Conservation (phyloP, 1,284 basidiomycete species). For the Cystobasidium sp. region DNA sequence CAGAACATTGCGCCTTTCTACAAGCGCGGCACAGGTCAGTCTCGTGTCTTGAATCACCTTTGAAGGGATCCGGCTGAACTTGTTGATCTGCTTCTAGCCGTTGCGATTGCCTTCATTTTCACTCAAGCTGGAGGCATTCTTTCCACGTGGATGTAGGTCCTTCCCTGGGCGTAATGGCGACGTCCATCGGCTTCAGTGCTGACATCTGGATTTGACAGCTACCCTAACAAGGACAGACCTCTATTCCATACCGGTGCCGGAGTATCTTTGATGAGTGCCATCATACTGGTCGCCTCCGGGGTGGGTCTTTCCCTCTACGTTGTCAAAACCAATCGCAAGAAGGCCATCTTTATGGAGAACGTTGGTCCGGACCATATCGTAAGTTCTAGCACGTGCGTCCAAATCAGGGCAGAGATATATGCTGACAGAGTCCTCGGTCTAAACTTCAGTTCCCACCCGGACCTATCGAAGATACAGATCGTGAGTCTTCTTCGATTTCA, state of each 20-base stretch:
- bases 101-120: constrained; percentile 25
- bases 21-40: constrained; percentile 22
- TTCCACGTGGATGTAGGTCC: constrained; percentile 19
- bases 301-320: constrained; percentile 4
- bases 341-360: constrained; percentile 1
- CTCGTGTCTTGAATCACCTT: neutral
- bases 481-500: neutral
- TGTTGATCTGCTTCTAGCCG: constrained; percentile 1
- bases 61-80: neutral
- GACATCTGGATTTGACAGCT: neutral
- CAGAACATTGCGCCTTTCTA: constrained; percentile 21
- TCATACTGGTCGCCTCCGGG: neutral
- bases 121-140: constrained; percentile 21
- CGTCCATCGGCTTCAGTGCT: neutral
- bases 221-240: constrained; percentile 9
- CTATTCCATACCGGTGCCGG: constrained; percentile 22
- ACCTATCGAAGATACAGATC: constrained; percentile 22
- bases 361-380: constrained; percentile 11
- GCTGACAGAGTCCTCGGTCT: no score
- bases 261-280: constrained; percentile 7
- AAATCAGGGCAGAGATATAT: neutral
- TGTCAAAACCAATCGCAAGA: constrained; percentile 5
- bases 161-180: neutral
- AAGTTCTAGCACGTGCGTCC: neutral
- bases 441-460: constrained; percentile 5